Percentiles rank a stretch among this genome's conserved stretches.
Conservation (phyloP, 1,139 yeast species). For the Barnettozyma hawaiiensis region DNA sequence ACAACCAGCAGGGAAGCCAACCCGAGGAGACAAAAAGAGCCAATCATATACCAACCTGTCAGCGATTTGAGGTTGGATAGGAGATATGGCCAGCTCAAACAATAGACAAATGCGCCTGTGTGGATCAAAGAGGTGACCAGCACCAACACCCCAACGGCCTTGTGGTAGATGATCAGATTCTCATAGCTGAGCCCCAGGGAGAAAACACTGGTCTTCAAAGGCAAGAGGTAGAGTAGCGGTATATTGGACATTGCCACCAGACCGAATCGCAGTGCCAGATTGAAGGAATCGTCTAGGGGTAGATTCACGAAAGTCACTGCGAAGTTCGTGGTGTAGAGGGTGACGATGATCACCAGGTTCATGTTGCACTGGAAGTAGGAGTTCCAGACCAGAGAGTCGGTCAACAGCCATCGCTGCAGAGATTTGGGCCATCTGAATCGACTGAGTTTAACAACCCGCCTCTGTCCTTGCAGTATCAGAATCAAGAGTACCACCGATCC, state of each 20-base stretch:
- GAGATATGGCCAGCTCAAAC: slow-evolving; percentile 20
- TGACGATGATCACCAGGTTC: slow-evolving; percentile 11
- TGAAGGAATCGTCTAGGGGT: slow-evolving; percentile 22
- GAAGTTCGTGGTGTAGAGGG: slow-evolving; percentile 14
- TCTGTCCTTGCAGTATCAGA: not conserved
- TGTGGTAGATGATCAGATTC: slow-evolving; percentile 23
- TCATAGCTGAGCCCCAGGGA: slow-evolving; percentile 21
- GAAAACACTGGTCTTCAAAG: slow-evolving; percentile 23
- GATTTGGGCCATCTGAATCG: not conserved
- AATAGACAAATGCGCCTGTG: slow-evolving; percentile 13
- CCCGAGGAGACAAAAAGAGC: slow-evolving; percentile 14
- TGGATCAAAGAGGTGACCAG: slow-evolving; percentile 19
- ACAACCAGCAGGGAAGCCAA: slow-evolving; percentile 15
- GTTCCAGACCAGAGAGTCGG: slow-evolving; percentile 9
- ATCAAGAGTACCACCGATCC: slow-evolving; percentile 3
- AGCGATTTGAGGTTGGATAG: slow-evolving; percentile 8
- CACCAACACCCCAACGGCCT: slow-evolving; percentile 20
- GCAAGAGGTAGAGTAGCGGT: slow-evolving; percentile 24
- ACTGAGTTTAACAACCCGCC: not conserved
- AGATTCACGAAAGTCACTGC: slow-evolving; percentile 14
- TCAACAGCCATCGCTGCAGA: slow-evolving; percentile 9
- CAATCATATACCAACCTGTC: slow-evolving; percentile 17
- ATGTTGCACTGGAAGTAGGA: slow-evolving; percentile 16
- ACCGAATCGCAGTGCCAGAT: slow-evolving; percentile 23
- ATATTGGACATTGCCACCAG: slow-evolving; percentile 23